Percentiles rank a stretch among this genome's conserved stretches.
Conservation (phyloP, 768 basidiomycete species). For the Podaxis pistillaris region DNA sequence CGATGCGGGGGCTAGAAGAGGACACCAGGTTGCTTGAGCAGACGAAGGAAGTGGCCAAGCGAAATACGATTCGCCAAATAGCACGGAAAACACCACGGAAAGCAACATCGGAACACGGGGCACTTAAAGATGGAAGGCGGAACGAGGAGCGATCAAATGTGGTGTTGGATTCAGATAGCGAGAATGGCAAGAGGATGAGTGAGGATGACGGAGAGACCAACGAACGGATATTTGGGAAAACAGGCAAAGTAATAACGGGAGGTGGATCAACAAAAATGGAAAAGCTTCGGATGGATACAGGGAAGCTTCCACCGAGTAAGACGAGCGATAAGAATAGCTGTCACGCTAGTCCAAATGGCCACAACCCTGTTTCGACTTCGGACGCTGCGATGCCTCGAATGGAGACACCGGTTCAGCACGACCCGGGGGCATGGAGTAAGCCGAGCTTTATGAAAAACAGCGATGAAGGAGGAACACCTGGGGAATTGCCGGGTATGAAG, state of each 20-base stretch:
- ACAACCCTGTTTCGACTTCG: neutral
- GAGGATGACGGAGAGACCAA: neutral
- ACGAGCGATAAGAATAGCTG: neutral
- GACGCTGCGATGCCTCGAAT: constrained; percentile 1
- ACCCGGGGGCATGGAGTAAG: constrained; percentile 1
- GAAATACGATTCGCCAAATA: neutral
- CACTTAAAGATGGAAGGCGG: too few species aligned
- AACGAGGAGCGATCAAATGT: neutral
- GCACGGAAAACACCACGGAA: neutral
- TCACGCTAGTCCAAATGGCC: constrained; percentile 4
- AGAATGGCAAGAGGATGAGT: neutral
- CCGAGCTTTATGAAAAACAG: constrained; percentile 7
- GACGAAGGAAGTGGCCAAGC: neutral
- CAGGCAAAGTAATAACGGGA: neutral
- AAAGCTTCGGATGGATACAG: constrained; percentile 4
- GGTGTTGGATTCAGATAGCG: neutral
- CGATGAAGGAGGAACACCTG: neutral
- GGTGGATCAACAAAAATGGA: neutral
- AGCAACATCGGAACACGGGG: too few species aligned
- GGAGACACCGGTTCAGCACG: constrained; percentile 5
- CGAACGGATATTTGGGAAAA: neutral
- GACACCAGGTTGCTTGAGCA: neutral
- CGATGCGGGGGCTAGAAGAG: constrained; percentile 6
- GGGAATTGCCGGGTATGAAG: neutral
- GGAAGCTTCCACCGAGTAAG: constrained; percentile 13